A percentile compares a stretch with the other conserved stretches of the same genome.
Conservation (phyloP, 352 stramenopile species). For the Phytophthora cajani region DNA sequence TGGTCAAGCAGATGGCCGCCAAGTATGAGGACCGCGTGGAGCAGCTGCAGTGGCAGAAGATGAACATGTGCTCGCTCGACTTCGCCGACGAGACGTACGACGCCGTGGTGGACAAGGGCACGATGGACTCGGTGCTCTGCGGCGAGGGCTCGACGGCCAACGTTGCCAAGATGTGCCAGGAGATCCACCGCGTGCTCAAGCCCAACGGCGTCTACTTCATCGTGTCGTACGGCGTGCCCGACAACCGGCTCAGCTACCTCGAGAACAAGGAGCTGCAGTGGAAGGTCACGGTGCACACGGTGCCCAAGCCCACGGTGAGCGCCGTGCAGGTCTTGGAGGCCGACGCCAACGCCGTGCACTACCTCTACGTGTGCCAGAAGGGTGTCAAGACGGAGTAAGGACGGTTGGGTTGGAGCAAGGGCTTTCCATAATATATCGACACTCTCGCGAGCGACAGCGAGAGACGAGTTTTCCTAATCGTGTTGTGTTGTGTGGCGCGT, state of each 20-base stretch:
- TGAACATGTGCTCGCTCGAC: conserved; percentile 95
- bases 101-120: conserved; percentile 95
- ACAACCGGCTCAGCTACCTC: conserved; percentile 96
- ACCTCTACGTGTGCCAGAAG: conserved; percentile 97
- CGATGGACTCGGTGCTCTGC: conserved; percentile 96
- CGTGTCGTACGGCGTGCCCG: conserved; percentile 95
- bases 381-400: conserved; percentile 50
- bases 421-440: conserved; percentile 6
- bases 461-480: neutral
- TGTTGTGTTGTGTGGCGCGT: neutral
- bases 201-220: conserved; percentile 95
- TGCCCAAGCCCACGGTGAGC: conserved; percentile 96
- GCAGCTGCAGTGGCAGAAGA: conserved; percentile 93
- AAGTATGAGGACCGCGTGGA: conserved; percentile 93
- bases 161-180: conserved; percentile 95
- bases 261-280: conserved; percentile 96
- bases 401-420: neutral
- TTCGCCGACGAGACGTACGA: conserved; percentile 96
- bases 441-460: neutral
- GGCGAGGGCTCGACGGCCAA: conserved; percentile 96
- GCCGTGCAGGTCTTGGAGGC: conserved; percentile 92
- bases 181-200: conserved; percentile 95
- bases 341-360: conserved; percentile 95
- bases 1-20: conserved; percentile 94
- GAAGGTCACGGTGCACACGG: conserved; percentile 95